Conservation (phyloP, 805 yeast genomes). For the Zygosaccharomyces siamensis region DNA sequence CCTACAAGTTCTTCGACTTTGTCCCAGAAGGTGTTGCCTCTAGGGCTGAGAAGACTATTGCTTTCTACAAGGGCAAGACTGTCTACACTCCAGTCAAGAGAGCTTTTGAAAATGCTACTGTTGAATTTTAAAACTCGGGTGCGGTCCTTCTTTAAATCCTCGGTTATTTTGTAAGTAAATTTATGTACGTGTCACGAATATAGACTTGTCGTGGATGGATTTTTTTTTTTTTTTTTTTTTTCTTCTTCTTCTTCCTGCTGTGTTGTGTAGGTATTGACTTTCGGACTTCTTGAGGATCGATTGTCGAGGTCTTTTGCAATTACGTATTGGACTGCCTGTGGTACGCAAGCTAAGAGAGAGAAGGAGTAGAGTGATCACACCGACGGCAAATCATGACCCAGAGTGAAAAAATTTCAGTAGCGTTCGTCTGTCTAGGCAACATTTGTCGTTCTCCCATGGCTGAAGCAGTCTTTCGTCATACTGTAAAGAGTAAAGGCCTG, state of each 20-base stretch:
- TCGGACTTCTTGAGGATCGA: too few species aligned
- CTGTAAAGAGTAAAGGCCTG: constrained; percentile 47
- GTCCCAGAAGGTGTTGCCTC: constrained; percentile 89
- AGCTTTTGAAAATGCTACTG: constrained; percentile 52
- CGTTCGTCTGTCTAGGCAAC: constrained; percentile 88
- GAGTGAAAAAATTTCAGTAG: constrained; percentile 50
- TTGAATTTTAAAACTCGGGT: not conserved
- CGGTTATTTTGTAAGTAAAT: not conserved
- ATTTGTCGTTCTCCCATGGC: constrained; percentile 98
- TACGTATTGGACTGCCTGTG: too few species aligned
- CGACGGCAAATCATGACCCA: not conserved
- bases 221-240: not conserved
- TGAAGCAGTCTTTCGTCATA: constrained; percentile 77
- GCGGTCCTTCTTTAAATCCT: not conserved
- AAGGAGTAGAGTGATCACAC: too few species aligned
- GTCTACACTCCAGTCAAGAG: constrained; percentile 70
- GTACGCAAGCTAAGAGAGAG: too few species aligned
- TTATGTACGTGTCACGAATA: constrained; percentile 5
- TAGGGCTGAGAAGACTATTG: constrained; percentile 74
- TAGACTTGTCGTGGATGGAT: constrained; percentile 3
- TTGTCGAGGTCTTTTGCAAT: too few species aligned
- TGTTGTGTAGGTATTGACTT: too few species aligned
- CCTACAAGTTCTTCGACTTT: constrained; percentile 83
- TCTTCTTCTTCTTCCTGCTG: too few species aligned
- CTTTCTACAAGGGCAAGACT: constrained; percentile 74